phyloP scores from a whole-genome alignment of 805 yeast species.

The Yarrowia sp. region DNA sequence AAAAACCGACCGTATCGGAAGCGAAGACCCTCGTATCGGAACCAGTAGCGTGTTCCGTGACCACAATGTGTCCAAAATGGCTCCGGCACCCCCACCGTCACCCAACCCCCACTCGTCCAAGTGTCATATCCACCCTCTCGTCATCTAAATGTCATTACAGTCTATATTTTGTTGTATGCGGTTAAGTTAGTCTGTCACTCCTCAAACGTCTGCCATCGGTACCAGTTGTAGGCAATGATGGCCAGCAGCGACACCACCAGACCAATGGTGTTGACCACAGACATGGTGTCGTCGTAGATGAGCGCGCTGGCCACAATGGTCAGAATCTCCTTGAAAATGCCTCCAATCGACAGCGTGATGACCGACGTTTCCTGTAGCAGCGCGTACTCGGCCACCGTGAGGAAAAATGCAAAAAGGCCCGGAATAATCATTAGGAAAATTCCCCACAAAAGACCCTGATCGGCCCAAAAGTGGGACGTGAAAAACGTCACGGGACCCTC shows the following conservation, averaged over 20 bases:
- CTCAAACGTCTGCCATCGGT: constrained; percentile 28
- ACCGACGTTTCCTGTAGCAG: constrained; percentile 79
- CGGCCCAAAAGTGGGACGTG: constrained; percentile 58
- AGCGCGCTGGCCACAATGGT: constrained; percentile 70
- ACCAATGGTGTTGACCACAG: constrained; percentile 67
- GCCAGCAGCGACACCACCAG: constrained; percentile 70
- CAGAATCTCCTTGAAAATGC: constrained; percentile 85
- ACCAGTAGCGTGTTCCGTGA: no score
- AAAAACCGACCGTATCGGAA: background rate
- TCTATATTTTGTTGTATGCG: constrained; percentile 20
- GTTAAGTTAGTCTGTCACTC: constrained; percentile 1
- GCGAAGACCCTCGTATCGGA: background rate
- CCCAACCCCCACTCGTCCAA: background rate
- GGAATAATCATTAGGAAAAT: constrained; percentile 65
- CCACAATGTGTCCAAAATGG: no score
- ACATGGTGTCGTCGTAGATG: constrained; percentile 70
- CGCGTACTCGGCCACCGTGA: constrained; percentile 81
- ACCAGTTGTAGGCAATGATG: constrained; percentile 73
- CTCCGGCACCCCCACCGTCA: no score
- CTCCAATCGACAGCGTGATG: constrained; percentile 82
- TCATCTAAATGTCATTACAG: constrained; percentile 4
- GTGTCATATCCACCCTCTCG: background rate
- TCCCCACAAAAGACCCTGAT: constrained; percentile 56
- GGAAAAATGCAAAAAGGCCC: constrained; percentile 79
- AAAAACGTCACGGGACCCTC: constrained; percentile 65